Conservation (phyloP, 805 yeast species). For the Candida coquimbonensis region DNA sequence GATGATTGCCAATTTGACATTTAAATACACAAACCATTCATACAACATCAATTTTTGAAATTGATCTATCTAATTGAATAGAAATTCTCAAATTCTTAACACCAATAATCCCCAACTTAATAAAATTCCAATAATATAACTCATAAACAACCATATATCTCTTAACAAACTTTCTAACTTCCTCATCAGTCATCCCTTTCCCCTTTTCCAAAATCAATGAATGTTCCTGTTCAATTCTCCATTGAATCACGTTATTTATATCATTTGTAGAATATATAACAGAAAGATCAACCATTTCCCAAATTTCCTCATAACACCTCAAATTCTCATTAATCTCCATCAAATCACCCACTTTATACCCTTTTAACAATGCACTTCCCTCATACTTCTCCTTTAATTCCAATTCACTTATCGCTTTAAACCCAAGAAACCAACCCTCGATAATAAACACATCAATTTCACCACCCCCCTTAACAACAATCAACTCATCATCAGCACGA, state of each 20-base stretch:
- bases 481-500: conserved; percentile 40
- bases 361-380: conserved; percentile 18
- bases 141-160: conserved; percentile 85
- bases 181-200: conserved; percentile 70
- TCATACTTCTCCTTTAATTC: conserved; percentile 4
- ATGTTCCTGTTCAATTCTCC: conserved; percentile 73
- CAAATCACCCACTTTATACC: conserved; percentile 24
- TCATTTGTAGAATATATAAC: conserved; percentile 55
- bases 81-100: conserved; percentile 14
- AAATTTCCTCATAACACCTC: conserved; percentile 39
- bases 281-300: conserved; percentile 55
- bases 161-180: conserved; percentile 64
- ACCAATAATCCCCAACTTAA: conserved; percentile 23
- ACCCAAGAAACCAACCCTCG: conserved; percentile 96
- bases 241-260: conserved; percentile 56
- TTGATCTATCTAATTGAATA: conserved; percentile 1
- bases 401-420: conserved; percentile 32
- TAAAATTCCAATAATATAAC: conserved; percentile 49
- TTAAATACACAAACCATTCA: background rate
- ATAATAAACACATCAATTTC: conserved; percentile 59
- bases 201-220: conserved; percentile 48
- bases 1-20: conserved; percentile 6
- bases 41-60: background rate
- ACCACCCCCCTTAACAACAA: conserved; percentile 11
- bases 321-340: conserved; percentile 47